phyloP scores from a whole-genome alignment of 495 filamentous ascomycete genomes.

The Thozetella sp. region DNA sequence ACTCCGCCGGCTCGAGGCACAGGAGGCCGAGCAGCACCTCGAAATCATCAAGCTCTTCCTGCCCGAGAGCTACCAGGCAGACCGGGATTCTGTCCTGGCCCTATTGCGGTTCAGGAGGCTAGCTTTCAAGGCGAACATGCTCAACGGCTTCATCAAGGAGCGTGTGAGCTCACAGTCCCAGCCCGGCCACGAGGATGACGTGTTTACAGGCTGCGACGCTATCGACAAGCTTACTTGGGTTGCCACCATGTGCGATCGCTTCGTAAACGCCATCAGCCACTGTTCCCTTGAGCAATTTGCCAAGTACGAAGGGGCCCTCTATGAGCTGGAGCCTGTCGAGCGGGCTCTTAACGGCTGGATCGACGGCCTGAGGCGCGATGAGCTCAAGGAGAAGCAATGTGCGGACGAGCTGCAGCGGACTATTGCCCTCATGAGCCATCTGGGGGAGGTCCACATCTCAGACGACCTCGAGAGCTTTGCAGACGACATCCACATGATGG shows the following conservation, averaged over 20 bases:
- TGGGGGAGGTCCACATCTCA: conserved; percentile 78
- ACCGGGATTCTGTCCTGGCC: conserved; percentile 81
- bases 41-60: conserved; percentile 86
- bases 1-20: conserved; percentile 81
- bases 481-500: conserved; percentile 74
- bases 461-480: conserved; percentile 75
- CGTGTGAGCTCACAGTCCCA: conserved; percentile 59
- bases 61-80: conserved; percentile 79
- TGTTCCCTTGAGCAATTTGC: conserved; percentile 79
- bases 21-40: conserved; percentile 87
- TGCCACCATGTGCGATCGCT: conserved; percentile 77
- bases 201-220: conserved; percentile 76
- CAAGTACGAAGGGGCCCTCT: conserved; percentile 72
- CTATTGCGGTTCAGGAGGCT: conserved; percentile 86
- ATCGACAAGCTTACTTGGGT: conserved; percentile 88
- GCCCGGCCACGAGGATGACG: conserved; percentile 65
- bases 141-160: conserved; percentile 80
- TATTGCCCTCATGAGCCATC: conserved; percentile 82
- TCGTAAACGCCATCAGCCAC: conserved; percentile 73
- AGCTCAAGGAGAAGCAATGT: conserved; percentile 83
- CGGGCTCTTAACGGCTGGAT: conserved; percentile 87
- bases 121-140: conserved; percentile 82
- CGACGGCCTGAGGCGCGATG: conserved; percentile 78
- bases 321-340: conserved; percentile 93
- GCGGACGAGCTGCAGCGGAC: conserved; percentile 78